phyloP scores from a whole-genome alignment of 768 basidiomycete species.

The Amanita pseudoporphyria region DNA sequence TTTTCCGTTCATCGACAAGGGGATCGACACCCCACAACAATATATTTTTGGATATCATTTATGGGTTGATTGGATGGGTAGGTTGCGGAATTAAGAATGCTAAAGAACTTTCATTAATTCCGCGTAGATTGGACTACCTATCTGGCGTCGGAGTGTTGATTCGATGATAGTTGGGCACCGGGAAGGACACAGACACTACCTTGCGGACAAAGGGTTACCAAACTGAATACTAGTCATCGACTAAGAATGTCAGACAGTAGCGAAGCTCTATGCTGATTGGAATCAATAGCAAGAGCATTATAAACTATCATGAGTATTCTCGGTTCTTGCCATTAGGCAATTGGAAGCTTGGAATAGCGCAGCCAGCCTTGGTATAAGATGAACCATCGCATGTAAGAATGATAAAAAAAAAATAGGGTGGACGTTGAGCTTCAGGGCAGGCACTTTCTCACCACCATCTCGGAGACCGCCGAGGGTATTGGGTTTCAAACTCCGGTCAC shows the following conservation, averaged over 20 bases:
- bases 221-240: slow-evolving; percentile 9
- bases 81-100: slow-evolving; percentile 14
- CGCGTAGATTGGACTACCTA: slow-evolving; percentile 37
- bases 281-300: slow-evolving; percentile 49
- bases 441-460: slow-evolving; percentile 6
- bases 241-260: slow-evolving; percentile 40
- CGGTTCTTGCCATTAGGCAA: slow-evolving; percentile 75
- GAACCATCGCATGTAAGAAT: slow-evolving; percentile 47
- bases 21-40: slow-evolving; percentile 56
- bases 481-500: too few relatives aligned
- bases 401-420: slow-evolving; percentile 15
- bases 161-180: slow-evolving; percentile 34
- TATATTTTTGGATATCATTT: slow-evolving; percentile 44
- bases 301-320: slow-evolving; percentile 53
- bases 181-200: slow-evolving; percentile 37
- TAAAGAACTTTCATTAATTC: slow-evolving; percentile 1
- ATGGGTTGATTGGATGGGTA: slow-evolving; percentile 37
- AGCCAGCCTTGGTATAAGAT: slow-evolving; percentile 62
- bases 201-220: slow-evolving; percentile 15
- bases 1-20: slow-evolving; percentile 62
- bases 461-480: too few relatives aligned
- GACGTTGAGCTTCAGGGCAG: slow-evolving; percentile 25
- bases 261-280: slow-evolving; percentile 34
- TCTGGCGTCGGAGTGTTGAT: slow-evolving; percentile 45
- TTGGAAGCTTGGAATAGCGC: slow-evolving; percentile 31